Percentiles rank a stretch among this genome's conserved stretches.
Conservation (phyloP, 2,329 filamentous ascomycete species). For the Clarireedia sp. region DNA sequence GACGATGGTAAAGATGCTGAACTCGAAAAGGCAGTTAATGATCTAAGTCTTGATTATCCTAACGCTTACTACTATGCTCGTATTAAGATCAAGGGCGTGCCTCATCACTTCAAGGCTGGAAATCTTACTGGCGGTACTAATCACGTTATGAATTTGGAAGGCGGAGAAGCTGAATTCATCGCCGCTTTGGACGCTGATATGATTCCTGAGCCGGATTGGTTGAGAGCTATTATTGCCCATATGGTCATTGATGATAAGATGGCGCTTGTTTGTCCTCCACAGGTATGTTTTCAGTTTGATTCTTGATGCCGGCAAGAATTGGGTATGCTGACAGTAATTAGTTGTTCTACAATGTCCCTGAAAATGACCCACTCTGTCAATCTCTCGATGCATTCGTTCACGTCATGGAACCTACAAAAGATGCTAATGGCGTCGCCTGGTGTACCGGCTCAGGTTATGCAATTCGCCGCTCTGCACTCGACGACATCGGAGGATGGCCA, state of each 20-base stretch:
- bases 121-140: slow-evolving; percentile 55
- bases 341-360: slow-evolving; percentile 55
- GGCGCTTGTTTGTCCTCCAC: slow-evolving; percentile 51
- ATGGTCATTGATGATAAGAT: slow-evolving; percentile 47
- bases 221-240: slow-evolving; percentile 52
- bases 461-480: slow-evolving; percentile 49
- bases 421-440: slow-evolving; percentile 46
- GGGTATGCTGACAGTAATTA: slow-evolving; percentile 8
- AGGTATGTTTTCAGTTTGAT: slow-evolving; percentile 27
- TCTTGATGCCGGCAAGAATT: no score
- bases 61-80: slow-evolving; percentile 46
- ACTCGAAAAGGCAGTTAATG: slow-evolving; percentile 33
- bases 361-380: slow-evolving; percentile 46
- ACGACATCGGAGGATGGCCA: slow-evolving; percentile 54
- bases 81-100: slow-evolving; percentile 24
- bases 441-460: slow-evolving; percentile 58
- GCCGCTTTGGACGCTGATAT: slow-evolving; percentile 61
- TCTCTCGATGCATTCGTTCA: slow-evolving; percentile 52
- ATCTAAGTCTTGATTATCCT: slow-evolving; percentile 27
- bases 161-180: slow-evolving; percentile 43
- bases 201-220: slow-evolving; percentile 55
- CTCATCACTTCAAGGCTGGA: slow-evolving; percentile 54
- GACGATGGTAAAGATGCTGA: slow-evolving; percentile 45
- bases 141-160: slow-evolving; percentile 41
- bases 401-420: slow-evolving; percentile 39